A percentile compares a stretch with the other conserved stretches of the same genome.
phyloP scores from a whole-genome alignment of 257 asterid species.

The Solanum phureja region DNA sequence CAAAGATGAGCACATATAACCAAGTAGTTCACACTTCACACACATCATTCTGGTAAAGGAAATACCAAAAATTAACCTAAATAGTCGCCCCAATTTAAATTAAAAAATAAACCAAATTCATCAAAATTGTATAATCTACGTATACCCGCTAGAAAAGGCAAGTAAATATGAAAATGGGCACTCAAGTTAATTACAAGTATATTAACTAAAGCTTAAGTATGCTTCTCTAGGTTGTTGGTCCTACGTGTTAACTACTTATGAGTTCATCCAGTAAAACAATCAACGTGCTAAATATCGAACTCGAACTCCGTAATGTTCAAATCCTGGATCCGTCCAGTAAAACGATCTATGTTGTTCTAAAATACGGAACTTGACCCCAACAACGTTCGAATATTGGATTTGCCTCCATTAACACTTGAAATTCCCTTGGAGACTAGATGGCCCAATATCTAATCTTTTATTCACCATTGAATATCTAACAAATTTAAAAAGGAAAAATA shows the following conservation, averaged over 20 bases:
- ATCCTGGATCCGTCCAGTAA: no score
- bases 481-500: background rate
- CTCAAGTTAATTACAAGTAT: no score
- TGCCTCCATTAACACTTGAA: background rate
- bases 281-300: background rate
- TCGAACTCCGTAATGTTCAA: background rate
- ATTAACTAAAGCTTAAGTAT: no score
- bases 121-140: background rate
- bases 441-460: background rate
- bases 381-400: background rate
- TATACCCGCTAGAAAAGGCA: background rate
- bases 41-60: background rate
- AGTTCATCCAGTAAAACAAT: no score
- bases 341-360: background rate
- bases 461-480: background rate
- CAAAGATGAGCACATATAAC: background rate
- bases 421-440: background rate
- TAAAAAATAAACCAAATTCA: background rate
- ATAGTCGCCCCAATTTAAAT: background rate
- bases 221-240: no score
- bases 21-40: background rate
- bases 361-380: background rate
- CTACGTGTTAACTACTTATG: background rate
- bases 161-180: background rate
- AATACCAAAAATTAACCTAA: background rate